Base-by-base conservation (phyloP, 768 basidiomycete species). In the Boletus reticulatus region DNA sequence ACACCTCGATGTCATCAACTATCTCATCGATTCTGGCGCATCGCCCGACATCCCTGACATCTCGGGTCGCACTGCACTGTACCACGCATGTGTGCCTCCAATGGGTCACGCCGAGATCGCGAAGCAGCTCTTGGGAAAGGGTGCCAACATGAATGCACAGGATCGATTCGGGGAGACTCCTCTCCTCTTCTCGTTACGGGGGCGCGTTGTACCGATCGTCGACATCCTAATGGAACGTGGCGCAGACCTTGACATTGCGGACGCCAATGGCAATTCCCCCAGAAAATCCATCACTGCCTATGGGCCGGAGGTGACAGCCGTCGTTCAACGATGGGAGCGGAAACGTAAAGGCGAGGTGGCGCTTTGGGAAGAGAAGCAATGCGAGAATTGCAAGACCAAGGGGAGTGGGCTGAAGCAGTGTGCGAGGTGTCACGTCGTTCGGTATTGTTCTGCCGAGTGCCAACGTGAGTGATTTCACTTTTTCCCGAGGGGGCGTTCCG, bases 391-490 rank as follows among this genome's bases (percentile, higher is more conserved):
- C 53, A 65, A 60, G 49, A 59, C 60, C 24, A 62, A 63, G 42
- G 67, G 58, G 16, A 65, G 37, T 17, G 56, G 68, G 17, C 53
- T 83, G 53, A 79, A 72, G 62, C 69, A 67, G 48, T 83, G 84
- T 49, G 57, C 67, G 4, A 68, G 70, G 29, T 85, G 84, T 47
- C 73, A 72, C 16, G 63, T 78, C 1, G 73, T 71, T 6, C 67
- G 77, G 22, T 85, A 85, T 57, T 85, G 84, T 52, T 82, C 81
- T 6, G 58, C 67, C 2, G 77, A 76, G 32, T 84, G 84, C 57
- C 84, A 84, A 66, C 69, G 84, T 82, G 61, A 4, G 80, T 69
- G 19, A 17, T 32, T 29, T n/a, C 13, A 17, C 16, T 7, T 29
- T 29, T 36, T 4, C 14, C 34, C 13, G 14, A 7, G 11, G 12